Evolutionary conservation across 78 protist genomes (phyloP).

Genomic region (Thecamonas trahens): DNA sequence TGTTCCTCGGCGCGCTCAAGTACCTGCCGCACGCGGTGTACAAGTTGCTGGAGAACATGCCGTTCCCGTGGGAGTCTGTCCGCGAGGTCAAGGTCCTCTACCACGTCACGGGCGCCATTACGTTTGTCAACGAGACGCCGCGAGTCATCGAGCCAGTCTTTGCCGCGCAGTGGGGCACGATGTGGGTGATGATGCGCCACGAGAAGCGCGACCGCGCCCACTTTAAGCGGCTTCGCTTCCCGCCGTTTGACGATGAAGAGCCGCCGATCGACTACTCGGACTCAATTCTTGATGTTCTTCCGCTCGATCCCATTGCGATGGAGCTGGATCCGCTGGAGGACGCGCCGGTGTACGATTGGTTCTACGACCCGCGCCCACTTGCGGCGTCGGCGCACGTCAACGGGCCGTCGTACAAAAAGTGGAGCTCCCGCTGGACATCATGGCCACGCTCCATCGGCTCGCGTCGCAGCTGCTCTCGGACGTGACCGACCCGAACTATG

Average conservation of each 20-base stretch:
- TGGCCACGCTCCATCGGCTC: slow-evolving; percentile 85
- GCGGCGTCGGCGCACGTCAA: slow-evolving; percentile 62
- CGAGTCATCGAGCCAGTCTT: slow-evolving; percentile 96
- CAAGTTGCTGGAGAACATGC: slow-evolving; percentile 99
- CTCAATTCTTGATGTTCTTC: slow-evolving; percentile 91
- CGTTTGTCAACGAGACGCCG: slow-evolving; percentile 98
- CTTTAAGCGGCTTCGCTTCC: slow-evolving; percentile 96
- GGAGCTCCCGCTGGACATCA: slow-evolving; percentile 79
- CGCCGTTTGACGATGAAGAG: slow-evolving; percentile 96
- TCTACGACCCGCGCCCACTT: slow-evolving; percentile 94
- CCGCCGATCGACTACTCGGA: slow-evolving; percentile 99
- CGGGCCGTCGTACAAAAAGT: slow-evolving; percentile 71
- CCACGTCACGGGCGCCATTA: slow-evolving; percentile 98
- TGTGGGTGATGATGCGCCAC: slow-evolving; percentile 98
- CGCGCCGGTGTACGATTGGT: slow-evolving; percentile 88
- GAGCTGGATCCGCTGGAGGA: slow-evolving; percentile 95
- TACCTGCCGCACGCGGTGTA: slow-evolving; percentile 96
- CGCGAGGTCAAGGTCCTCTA: slow-evolving; percentile 88
- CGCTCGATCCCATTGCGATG: slow-evolving; percentile 89
- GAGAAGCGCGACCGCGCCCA: slow-evolving; percentile 97
- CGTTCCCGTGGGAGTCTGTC: slow-evolving; percentile 97
- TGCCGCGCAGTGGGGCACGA: slow-evolving; percentile 98
- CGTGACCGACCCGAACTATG: slow-evolving; percentile 88
- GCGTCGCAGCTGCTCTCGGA: slow-evolving; percentile 88
- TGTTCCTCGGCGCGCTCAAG: slow-evolving; percentile 97